Conservation (phyloP, 805 yeast genomes). For the Nakazawaea wyomingensis region DNA sequence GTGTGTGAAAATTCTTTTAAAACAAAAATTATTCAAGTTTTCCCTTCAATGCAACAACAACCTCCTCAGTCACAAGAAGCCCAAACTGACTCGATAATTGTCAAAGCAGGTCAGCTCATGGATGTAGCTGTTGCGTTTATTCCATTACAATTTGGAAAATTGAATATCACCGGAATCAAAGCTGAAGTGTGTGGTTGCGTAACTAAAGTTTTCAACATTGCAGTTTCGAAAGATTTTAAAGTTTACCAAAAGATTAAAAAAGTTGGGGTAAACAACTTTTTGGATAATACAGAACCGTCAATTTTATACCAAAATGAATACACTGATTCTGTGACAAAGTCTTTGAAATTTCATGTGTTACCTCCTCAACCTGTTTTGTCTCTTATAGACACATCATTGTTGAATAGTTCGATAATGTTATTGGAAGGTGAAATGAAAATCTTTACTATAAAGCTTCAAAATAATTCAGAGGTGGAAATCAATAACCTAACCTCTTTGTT, state of each 20-base stretch:
- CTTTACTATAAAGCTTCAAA: slow-evolving; percentile 48
- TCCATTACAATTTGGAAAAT: slow-evolving; percentile 43
- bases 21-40: slow-evolving; percentile 19
- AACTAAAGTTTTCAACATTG: slow-evolving; percentile 38
- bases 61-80: slow-evolving; percentile 16
- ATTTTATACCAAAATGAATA: slow-evolving; percentile 11
- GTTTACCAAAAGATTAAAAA: slow-evolving; percentile 24
- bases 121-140: slow-evolving; percentile 39
- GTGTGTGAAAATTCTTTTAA: slow-evolving; percentile 17
- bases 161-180: slow-evolving; percentile 45
- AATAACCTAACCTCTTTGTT: slow-evolving; percentile 56
- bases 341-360: slow-evolving; percentile 29
- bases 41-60: not conserved
- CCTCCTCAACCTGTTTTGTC: slow-evolving; percentile 59
- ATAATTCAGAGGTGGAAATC: slow-evolving; percentile 52
- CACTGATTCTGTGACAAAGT: slow-evolving; percentile 18
- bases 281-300: not conserved
- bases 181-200: slow-evolving; percentile 48
- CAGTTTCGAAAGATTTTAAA: slow-evolving; percentile 25
- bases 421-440: slow-evolving; percentile 67
- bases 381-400: slow-evolving; percentile 44
- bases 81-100: slow-evolving; percentile 19
- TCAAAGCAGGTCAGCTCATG: slow-evolving; percentile 33
- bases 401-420: slow-evolving; percentile 67
- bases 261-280: slow-evolving; percentile 12